phyloP scores from a whole-genome alignment of 2,329 filamentous ascomycete species.

The Cytospora paraplurivora region DNA sequence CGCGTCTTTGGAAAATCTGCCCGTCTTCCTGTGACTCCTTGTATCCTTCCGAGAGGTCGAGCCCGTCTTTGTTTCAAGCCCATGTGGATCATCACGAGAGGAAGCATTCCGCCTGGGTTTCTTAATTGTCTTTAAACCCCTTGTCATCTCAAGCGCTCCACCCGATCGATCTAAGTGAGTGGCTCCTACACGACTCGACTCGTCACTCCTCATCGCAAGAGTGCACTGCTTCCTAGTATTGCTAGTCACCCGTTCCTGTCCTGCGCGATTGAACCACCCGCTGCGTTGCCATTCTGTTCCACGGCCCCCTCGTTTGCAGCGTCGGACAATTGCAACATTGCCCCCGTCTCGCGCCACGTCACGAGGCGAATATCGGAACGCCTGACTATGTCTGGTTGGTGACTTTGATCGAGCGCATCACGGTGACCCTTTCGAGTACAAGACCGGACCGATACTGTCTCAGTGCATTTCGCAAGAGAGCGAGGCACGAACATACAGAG shows the following conservation, averaged over 20 bases:
- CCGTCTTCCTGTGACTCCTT: neutral
- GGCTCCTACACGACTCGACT: neutral
- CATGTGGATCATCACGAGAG: neutral
- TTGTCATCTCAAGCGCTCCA: conserved; percentile 3
- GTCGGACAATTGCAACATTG: neutral
- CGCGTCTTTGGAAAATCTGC: neutral
- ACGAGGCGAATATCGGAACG: neutral
- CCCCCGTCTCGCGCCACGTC: neutral
- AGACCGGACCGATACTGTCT: neutral
- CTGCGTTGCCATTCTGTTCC: neutral
- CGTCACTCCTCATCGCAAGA: neutral
- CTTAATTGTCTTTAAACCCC: conserved; percentile 1
- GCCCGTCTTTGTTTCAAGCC: neutral
- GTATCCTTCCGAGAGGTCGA: neutral
- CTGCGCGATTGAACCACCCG: neutral
- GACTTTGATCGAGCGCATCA: neutral
- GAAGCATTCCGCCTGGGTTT: neutral
- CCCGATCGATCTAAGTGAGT: neutral
- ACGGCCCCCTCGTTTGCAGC: neutral
- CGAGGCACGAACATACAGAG: too few relatives aligned
- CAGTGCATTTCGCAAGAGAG: neutral
- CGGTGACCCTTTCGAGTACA: neutral
- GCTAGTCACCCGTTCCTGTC: neutral
- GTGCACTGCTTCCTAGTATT: neutral
- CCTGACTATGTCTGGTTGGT: neutral